Conservation (phyloP, 2,329 filamentous ascomycete species). For the Aspergillus jensenii region DNA sequence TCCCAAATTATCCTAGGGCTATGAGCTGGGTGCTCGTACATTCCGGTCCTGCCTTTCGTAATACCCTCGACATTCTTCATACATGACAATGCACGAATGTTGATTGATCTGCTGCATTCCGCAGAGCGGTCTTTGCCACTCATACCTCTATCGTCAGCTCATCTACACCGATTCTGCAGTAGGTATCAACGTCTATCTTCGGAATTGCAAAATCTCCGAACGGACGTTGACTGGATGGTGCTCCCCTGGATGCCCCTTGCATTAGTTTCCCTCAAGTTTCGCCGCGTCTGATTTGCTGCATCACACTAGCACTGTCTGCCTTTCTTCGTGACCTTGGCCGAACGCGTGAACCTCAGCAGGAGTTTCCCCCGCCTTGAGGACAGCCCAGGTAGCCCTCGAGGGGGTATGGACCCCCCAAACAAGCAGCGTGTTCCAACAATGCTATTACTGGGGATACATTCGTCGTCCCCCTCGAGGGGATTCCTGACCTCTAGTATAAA, state of each 20-base stretch:
- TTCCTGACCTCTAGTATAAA: constrained; percentile 39
- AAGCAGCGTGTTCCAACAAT: constrained; percentile 36
- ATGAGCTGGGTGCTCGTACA: constrained; percentile 24
- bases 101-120: constrained; percentile 35
- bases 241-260: constrained; percentile 36
- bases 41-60: constrained; percentile 30
- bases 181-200: constrained; percentile 17
- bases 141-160: constrained; percentile 20
- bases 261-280: constrained; percentile 33
- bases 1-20: constrained; percentile 11
- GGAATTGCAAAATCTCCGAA: constrained; percentile 34
- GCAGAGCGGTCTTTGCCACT: constrained; percentile 31
- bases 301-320: constrained; percentile 32
- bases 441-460: constrained; percentile 31
- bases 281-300: constrained; percentile 39
- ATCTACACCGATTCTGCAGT: constrained; percentile 24
- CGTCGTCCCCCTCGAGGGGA: constrained; percentile 29
- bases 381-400: constrained; percentile 38
- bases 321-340: constrained; percentile 30
- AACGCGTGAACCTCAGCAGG: constrained; percentile 31
- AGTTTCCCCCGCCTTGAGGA: constrained; percentile 29
- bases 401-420: constrained; percentile 30
- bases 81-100: constrained; percentile 19
- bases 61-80: constrained; percentile 34
- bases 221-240: constrained; percentile 38